Evolutionary conservation across 1,284 basidiomycete species (phyloP).

Genomic region (Rhodotorula sp.): DNA sequence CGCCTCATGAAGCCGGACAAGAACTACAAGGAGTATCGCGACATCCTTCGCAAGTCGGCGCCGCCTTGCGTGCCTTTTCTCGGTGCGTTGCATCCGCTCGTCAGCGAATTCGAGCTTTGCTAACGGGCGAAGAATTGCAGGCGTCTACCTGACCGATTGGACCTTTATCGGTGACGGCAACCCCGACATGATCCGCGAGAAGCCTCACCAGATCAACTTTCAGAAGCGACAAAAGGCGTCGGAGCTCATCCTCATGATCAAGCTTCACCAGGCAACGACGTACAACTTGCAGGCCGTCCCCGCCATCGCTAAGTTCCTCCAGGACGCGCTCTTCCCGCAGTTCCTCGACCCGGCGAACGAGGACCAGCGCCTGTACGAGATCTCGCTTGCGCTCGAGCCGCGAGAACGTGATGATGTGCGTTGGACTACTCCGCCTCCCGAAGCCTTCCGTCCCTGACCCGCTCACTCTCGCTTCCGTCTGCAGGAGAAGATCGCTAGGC

Average conservation of each 20-base stretch:
- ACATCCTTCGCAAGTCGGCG: slow-evolving; percentile 76
- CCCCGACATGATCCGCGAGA: slow-evolving; percentile 69
- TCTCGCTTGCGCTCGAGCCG: slow-evolving; percentile 83
- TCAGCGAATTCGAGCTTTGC: background rate
- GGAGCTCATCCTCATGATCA: slow-evolving; percentile 85
- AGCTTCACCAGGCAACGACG: slow-evolving; percentile 86
- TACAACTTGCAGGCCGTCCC: slow-evolving; percentile 79
- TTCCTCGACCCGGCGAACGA: slow-evolving; percentile 39
- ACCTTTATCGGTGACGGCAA: slow-evolving; percentile 99
- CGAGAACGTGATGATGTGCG: slow-evolving; percentile 78
- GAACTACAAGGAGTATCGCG: slow-evolving; percentile 91
- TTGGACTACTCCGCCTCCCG: background rate
- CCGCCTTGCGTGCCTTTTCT: slow-evolving; percentile 98
- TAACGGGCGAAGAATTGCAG: slow-evolving; percentile 51
- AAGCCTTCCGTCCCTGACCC: too few species aligned
- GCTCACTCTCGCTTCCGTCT: background rate
- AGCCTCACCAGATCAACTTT: slow-evolving; percentile 80
- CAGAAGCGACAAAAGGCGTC: slow-evolving; percentile 59
- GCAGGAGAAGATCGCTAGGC: slow-evolving; percentile 69
- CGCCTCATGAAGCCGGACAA: slow-evolving; percentile 57
- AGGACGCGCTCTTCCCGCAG: slow-evolving; percentile 60
- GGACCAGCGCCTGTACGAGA: slow-evolving; percentile 60
- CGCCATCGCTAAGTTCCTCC: slow-evolving; percentile 70
- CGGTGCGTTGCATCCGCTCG: slow-evolving; percentile 57
- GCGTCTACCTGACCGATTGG: slow-evolving; percentile 90